phyloP scores from a whole-genome alignment of 352 stramenopile species.

The Globisporangium iwayamae region DNA sequence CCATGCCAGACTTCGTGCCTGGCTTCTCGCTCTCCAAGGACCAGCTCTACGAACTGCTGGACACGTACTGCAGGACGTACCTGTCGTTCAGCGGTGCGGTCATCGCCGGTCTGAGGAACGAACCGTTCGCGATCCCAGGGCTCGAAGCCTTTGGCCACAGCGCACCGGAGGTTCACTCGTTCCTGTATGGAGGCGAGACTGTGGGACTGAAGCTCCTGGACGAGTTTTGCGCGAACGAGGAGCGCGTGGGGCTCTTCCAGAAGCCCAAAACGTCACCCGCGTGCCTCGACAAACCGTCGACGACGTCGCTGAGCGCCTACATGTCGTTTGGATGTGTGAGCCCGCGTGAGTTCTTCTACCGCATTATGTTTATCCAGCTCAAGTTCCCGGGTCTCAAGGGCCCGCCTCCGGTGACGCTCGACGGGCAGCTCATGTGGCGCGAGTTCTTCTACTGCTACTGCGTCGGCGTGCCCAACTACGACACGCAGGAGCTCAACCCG shows the following conservation, averaged over 20 bases:
- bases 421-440: slow-evolving; percentile 94
- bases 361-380: slow-evolving; percentile 83
- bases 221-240: slow-evolving; percentile 52
- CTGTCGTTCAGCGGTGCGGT: slow-evolving; percentile 9
- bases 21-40: slow-evolving; percentile 20
- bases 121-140: slow-evolving; percentile 36
- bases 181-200: slow-evolving; percentile 57
- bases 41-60: slow-evolving; percentile 28
- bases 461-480: slow-evolving; percentile 69
- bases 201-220: slow-evolving; percentile 44
- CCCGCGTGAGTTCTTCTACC: slow-evolving; percentile 71
- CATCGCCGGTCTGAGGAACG: slow-evolving; percentile 24
- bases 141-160: slow-evolving; percentile 42
- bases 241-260: slow-evolving; percentile 90
- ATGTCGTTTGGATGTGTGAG: slow-evolving; percentile 89
- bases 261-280: slow-evolving; percentile 94
- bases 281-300: slow-evolving; percentile 80
- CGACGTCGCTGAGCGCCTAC: slow-evolving; percentile 93
- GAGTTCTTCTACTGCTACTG: slow-evolving; percentile 92
- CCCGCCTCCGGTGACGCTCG: slow-evolving; percentile 85
- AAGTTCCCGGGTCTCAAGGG: slow-evolving; percentile 83
- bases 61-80: slow-evolving; percentile 24
- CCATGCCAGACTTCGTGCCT: slow-evolving; percentile 24
- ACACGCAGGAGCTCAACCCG: slow-evolving; percentile 88
- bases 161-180: slow-evolving; percentile 30